These are phyloP conservation scores for Nakazawaea ernobii DNA, from an alignment of 805 yeast species.

Conservation along the genomic window DNA sequence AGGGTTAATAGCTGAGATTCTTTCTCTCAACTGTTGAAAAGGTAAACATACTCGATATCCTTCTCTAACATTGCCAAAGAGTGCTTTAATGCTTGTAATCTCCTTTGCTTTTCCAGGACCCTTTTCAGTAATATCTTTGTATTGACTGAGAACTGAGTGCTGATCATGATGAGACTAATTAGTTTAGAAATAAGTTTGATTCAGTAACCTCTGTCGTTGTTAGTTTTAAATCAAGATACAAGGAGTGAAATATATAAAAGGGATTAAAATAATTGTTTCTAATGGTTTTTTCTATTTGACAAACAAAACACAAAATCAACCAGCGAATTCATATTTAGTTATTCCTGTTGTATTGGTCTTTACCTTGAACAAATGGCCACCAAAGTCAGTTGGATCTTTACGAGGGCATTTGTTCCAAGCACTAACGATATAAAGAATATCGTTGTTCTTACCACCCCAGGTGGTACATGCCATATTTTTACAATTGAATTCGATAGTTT, in stretches of 20 bases:
- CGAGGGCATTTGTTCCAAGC: constrained; percentile 15
- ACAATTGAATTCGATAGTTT: constrained; percentile 18
- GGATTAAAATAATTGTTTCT: too few species aligned
- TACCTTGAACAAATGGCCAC: constrained; percentile 26
- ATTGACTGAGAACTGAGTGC: too few species aligned
- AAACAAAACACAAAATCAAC: constrained; percentile 11
- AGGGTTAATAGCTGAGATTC: background rate
- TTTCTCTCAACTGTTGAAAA: background rate
- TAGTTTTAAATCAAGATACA: too few species aligned
- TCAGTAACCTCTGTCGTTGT: too few species aligned
- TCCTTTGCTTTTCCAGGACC: background rate
- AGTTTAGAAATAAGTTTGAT: too few species aligned
- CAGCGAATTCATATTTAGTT: constrained; percentile 23
- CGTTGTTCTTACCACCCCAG: constrained; percentile 27
- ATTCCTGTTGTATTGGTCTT: constrained; percentile 21
- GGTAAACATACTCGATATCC: constrained; percentile 1
- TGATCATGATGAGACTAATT: too few species aligned
- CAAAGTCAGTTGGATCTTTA: constrained; percentile 17
- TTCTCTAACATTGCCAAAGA: background rate
- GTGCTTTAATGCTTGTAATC: background rate
- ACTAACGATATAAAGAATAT: constrained; percentile 21
- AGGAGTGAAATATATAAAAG: too few species aligned
- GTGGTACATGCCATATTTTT: constrained; percentile 25
- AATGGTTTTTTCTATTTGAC: too few species aligned
- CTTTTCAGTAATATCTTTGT: background rate